Base-by-base conservation (phyloP, 2,329 filamentous ascomycete species). In the Rutstroemia sp. region DNA sequence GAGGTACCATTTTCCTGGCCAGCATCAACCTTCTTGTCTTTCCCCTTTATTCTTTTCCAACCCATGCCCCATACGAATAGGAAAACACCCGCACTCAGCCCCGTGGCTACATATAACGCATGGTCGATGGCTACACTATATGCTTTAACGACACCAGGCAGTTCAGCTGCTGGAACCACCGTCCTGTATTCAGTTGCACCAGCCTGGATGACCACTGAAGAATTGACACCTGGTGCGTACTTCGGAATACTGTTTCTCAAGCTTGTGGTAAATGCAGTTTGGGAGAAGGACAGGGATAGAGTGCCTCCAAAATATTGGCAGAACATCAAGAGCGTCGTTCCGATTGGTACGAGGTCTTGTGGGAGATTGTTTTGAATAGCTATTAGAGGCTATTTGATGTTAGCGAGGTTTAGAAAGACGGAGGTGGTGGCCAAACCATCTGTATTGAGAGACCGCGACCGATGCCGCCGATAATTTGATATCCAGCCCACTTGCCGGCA, bases 391-490 rank as follows among this genome's bases (percentile, higher is more conserved):
- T 49, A 30, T 12, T 5, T n/a, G 1, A 14, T 16, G 48, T 38
- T 50, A 39, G 48, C 38, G 5, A 9, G 8, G 16, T 19, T 14
- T 7, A 14, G 9, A 19, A 37, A 18, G 10, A 21, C 2, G 12
- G 34, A 4, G 6, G 25, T 21, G 18, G 30, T 2, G 12, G 16
- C 34, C 38, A 34, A 3, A 66, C 64, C 59, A 66, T 65, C 47
- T 64, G 62, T 38, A 64, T 44, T 6, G 59, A 59, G 34, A 56
- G 52, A 19, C 66, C 66, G 25, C 60, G 58, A 16, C 61, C 66
- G 8, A 62, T 14, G 23, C 64, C 64, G n/a, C 45, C 42, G 16
- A 69, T 54, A n/a, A 69, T 58, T 52, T 69, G 63, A 27, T 62
- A 69, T 9, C 62, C 61, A 23, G 68, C 49, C 62, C 66, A 67